Evolutionary conservation across 139 green algal species (phyloP).

Genomic region (Limnomonas spitsbergensis): DNA sequence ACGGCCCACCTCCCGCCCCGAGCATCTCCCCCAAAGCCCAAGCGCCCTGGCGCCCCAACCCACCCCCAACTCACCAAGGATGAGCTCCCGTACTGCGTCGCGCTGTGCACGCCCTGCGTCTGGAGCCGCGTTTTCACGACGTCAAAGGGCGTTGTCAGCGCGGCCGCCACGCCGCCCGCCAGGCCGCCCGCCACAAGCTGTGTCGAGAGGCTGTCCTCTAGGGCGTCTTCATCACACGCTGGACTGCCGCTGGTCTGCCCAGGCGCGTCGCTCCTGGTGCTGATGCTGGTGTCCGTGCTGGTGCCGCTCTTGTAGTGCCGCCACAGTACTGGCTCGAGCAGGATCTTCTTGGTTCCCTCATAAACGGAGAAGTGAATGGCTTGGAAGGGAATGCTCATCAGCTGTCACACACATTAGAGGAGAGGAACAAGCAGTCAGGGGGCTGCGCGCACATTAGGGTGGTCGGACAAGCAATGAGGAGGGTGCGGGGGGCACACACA

Average conservation of each 20-base stretch:
- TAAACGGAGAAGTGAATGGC: constrained; percentile 91
- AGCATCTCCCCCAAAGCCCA: background rate
- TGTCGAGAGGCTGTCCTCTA: constrained; percentile 47
- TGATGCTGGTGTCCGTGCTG: background rate
- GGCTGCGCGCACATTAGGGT: too few species aligned
- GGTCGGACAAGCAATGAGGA: too few species aligned
- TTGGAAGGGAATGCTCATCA: constrained; percentile 97
- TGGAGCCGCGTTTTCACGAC: constrained; percentile 93
- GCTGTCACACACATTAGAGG: constrained; percentile 32
- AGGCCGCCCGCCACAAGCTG: constrained; percentile 72
- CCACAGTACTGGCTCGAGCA: constrained; percentile 35
- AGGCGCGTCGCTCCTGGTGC: background rate
- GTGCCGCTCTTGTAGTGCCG: background rate
- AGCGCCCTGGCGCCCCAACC: background rate
- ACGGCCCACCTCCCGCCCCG: background rate
- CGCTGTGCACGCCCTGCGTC: constrained; percentile 66
- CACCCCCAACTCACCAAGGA: constrained; percentile 49
- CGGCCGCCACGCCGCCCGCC: constrained; percentile 66
- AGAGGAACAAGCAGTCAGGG: background rate
- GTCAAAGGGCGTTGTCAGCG: constrained; percentile 81
- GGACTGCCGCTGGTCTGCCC: background rate
- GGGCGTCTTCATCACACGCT: constrained; percentile 19
- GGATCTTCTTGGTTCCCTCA: constrained; percentile 79
- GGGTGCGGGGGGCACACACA: too few species aligned
- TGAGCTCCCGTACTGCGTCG: constrained; percentile 51